phyloP scores from a whole-genome alignment of 1,284 basidiomycete species.

The Ganoderma leucocontextum region DNA sequence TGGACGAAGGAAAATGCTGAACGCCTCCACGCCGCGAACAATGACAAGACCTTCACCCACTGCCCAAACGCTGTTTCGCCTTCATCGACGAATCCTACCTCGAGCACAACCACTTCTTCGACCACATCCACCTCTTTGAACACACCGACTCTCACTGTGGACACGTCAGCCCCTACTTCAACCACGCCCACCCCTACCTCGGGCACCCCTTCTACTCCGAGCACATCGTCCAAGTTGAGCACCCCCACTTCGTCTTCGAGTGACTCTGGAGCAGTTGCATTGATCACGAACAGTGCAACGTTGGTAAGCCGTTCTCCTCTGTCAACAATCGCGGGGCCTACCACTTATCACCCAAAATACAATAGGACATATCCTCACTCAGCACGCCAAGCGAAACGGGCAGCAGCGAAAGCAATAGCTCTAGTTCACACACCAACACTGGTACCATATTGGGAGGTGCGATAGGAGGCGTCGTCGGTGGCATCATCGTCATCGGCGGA shows the following conservation, averaged over 20 bases:
- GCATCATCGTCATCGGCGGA: conserved; percentile 3
- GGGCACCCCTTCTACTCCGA: too few species aligned
- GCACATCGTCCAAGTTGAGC: too few species aligned
- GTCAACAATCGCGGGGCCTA: neutral
- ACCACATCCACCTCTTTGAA: neutral
- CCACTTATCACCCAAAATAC: neutral
- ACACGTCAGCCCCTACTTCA: neutral
- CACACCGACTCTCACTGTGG: neutral
- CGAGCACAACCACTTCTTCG: neutral
- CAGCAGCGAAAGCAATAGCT: neutral
- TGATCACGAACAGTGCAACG: neutral
- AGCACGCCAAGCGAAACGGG: neutral
- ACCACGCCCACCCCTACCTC: neutral
- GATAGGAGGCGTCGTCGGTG: conserved; percentile 8
- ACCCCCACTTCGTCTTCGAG: neutral
- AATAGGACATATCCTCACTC: neutral
- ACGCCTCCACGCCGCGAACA: conserved; percentile 16
- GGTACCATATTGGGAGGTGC: neutral
- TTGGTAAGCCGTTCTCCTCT: neutral
- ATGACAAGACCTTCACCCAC: conserved; percentile 30
- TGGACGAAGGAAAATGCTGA: conserved; percentile 28
- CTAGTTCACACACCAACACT: neutral
- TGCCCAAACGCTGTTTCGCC: conserved; percentile 20
- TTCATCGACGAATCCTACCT: neutral
- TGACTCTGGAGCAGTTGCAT: neutral